phyloP scores from a whole-genome alignment of 73 alveolate genomes.

The Paramecium octaurelia region DNA sequence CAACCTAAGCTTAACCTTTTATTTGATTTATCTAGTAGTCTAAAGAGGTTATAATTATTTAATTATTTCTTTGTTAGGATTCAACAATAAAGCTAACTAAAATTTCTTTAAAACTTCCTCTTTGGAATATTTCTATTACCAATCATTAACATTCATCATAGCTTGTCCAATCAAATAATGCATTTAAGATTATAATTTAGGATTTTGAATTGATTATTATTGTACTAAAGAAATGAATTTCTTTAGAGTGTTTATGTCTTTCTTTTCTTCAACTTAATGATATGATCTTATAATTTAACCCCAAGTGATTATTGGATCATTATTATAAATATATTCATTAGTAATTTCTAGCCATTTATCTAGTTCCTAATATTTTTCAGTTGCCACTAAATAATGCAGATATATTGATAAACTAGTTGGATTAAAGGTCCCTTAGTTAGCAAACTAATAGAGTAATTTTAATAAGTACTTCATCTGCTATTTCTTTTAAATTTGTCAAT shows the following conservation, averaged over 20 bases:
- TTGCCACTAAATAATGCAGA: background rate
- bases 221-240: background rate
- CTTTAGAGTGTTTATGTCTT: background rate
- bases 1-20: background rate
- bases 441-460: background rate
- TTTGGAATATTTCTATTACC: background rate
- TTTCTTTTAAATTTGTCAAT: background rate
- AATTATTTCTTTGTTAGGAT: conserved; percentile 11
- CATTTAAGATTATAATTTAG: background rate
- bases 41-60: background rate
- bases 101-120: conserved; percentile 28
- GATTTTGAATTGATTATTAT: background rate
- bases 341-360: background rate
- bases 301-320: background rate
- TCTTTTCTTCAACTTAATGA: background rate
- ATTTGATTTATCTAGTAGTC: background rate
- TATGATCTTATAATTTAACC: background rate
- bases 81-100: background rate
- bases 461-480: background rate
- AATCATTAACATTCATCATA: background rate
- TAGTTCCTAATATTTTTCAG: conserved; percentile 36
- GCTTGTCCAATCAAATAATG: background rate
- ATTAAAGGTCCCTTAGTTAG: background rate
- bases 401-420: background rate
- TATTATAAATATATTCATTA: background rate